Evolutionary conservation across 345 rosid species (phyloP).

Genomic region (Boechera retrofracta): DNA sequence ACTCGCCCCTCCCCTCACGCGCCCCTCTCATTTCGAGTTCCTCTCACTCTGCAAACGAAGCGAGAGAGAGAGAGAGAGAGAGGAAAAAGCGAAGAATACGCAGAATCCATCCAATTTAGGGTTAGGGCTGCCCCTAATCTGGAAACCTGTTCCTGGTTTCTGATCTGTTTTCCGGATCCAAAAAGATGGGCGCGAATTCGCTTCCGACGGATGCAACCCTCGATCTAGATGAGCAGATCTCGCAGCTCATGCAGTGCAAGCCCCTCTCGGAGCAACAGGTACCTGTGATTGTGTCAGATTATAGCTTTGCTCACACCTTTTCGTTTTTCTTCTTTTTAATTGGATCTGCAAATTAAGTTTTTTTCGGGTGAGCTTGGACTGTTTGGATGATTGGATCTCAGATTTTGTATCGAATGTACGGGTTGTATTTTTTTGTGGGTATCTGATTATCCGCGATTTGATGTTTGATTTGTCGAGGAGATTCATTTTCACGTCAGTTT

Average conservation of each 20-base stretch:
- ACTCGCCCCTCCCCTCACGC: conserved; percentile 48
- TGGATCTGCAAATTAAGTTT: conserved; percentile 12
- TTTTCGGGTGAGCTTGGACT: neutral
- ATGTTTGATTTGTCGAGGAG: conserved; percentile 2
- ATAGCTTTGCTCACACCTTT: neutral
- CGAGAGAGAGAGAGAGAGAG: conserved; percentile 25
- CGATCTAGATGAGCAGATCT: conserved; percentile 86
- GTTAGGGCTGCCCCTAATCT: conserved; percentile 69
- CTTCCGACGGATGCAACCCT: conserved; percentile 59
- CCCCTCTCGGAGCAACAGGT: conserved; percentile 90
- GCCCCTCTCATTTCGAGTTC: conserved; percentile 40
- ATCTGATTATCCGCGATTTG: neutral
- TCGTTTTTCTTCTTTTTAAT: neutral
- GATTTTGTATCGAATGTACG: conserved; percentile 14
- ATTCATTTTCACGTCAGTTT: conserved; percentile 20
- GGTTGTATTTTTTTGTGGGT: neutral
- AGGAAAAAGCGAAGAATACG: conserved; percentile 38
- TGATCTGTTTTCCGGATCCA: conserved; percentile 38
- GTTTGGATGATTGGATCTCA: conserved; percentile 35
- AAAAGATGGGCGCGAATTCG: conserved; percentile 72
- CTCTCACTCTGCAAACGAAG: conserved; percentile 35
- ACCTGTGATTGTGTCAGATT: neutral
- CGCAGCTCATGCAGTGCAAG: conserved; percentile 93
- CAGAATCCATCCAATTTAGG: conserved; percentile 52
- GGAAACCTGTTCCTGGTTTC: conserved; percentile 35